Evolutionary conservation across 2,329 filamentous ascomycete genomes (phyloP), one percentile per base, ranked within the genome.

Genomic region (Paecilomyces sp.): DNA sequence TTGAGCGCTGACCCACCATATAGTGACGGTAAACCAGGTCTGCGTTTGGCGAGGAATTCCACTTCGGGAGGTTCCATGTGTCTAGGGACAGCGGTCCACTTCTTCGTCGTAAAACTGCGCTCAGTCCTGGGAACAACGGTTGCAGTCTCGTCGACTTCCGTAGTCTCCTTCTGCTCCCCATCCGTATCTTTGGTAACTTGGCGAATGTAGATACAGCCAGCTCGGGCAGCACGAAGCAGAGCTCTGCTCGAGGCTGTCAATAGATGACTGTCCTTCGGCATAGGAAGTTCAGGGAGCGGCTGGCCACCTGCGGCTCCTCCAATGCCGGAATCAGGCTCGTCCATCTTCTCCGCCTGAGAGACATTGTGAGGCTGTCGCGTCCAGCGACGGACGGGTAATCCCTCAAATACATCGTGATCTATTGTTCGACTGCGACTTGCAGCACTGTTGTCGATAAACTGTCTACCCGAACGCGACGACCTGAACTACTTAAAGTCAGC

Each of bases 331-430:
- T 74, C 69, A 2, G 69, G 80, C 30, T 82, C 85, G 66, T 92
- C 88, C 63, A 85, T 80, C 41, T 85, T 82, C 9, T 83, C 79
- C 12, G 85, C 85, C 57, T 90, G 87, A 65, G 85, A 86, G 69
- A 93, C 79, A 51, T 79, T 88, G 59, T 91, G 83, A 76, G 80
- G 80, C 60, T 89, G 86, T 64, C 89, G 86, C 59, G 90, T 87
- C 89, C 92, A 97, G 83, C 96, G 91, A 69, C 92, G 88, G 60
- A 97, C 89, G 15, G 93, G 93, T 11, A 97, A 83, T 61, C 92
- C 91, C 82, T 84, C 80, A 56, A 85, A 82, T 56, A 87, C 80
- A 78, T 89, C 87, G 70, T 88, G 85, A 64, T 89, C 86, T 57
- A 82, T 78, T 65, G 71, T 73, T 64, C 77, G 71, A 56, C 70